Base-by-base conservation (phyloP, 345 rosid species). In the Lepidium didymum region DNA sequence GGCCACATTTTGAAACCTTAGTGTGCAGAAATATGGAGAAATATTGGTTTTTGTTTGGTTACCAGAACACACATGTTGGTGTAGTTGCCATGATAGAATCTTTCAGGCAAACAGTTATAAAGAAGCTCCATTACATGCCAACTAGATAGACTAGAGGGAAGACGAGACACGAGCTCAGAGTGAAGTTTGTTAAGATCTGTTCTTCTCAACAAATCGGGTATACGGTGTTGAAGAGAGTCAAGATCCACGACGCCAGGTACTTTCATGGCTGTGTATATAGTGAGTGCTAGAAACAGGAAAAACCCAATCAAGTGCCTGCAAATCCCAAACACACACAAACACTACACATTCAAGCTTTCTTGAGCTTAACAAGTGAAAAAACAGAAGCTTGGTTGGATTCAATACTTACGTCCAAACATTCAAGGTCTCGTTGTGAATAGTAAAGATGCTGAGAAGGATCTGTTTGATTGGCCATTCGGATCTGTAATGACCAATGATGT, bases 281-380 rank as follows among this genome's bases (percentile, higher is more conserved):
- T 88, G 25, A 93, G 84, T 54, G 94, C 75, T 60, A 93, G 91
- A 81, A 93, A 93, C 70, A 93, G 61, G 80, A 93, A 93, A 81
- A 93, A 93, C n/a, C 98, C 98, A 75, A 93, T 88, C 85, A 93
- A 81, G 82, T 93, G 98, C 83, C 98, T 93, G 87, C 87, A 79
- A 36, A 37, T 16, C 37, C 41, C 46, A 74, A 23, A 4, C 45
- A 47, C 54, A 58, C 27, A 35, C 12, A 42, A 53, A 58, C 27
- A 35, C 16, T 33, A 12, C 10, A 55, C 9, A 16, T 12, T 36
- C 41, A 52, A 50, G 8, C 34, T 19, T 72, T 56, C 53, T 47
- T 64, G 59, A 14, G 5, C 19, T 19, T n/a, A n/a, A 49, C 18
- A 36, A 7, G 35, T 15, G 3, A 23, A 3, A 15, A 37, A 12